A percentile compares a stretch with the other conserved stretches of the same genome.
Evolutionary conservation across 1,139 yeast species (phyloP).

Genomic region (Debaryomyces udenii): DNA sequence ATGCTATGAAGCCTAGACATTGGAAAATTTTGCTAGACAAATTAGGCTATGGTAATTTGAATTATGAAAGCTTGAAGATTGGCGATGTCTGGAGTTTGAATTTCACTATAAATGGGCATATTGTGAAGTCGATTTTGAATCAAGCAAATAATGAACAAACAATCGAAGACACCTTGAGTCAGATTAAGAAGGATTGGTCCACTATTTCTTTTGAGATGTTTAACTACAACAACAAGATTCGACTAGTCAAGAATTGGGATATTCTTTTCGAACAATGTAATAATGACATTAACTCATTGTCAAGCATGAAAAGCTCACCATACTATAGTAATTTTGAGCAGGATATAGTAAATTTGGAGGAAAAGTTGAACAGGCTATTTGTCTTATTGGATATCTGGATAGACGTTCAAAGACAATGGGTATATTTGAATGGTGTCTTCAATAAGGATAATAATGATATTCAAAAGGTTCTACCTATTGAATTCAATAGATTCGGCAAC

Average conservation of each 20-base stretch:
- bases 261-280: slow-evolving; percentile 58
- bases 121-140: slow-evolving; percentile 53
- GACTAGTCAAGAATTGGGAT: slow-evolving; percentile 73
- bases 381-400: slow-evolving; percentile 70
- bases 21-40: slow-evolving; percentile 58
- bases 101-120: slow-evolving; percentile 45
- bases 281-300: slow-evolving; percentile 62
- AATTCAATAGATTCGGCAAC: slow-evolving; percentile 66
- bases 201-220: slow-evolving; percentile 55
- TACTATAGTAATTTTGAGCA: slow-evolving; percentile 65
- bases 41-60: slow-evolving; percentile 23
- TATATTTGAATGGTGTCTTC: slow-evolving; percentile 81
- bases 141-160: slow-evolving; percentile 77
- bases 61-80: slow-evolving; percentile 37
- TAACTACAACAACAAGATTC: slow-evolving; percentile 53
- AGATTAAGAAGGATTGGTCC: slow-evolving; percentile 55
- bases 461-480: slow-evolving; percentile 65
- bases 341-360: slow-evolving; percentile 58
- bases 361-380: slow-evolving; percentile 53
- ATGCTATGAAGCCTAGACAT: slow-evolving; percentile 65
- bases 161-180: slow-evolving; percentile 57
- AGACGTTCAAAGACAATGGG: slow-evolving; percentile 89
- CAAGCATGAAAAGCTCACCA: slow-evolving; percentile 75
- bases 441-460: slow-evolving; percentile 58
- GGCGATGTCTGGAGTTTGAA: slow-evolving; percentile 68